Base-by-base conservation (phyloP, 2,329 filamentous ascomycete genomes). In the Stachybotrys elegans region DNA sequence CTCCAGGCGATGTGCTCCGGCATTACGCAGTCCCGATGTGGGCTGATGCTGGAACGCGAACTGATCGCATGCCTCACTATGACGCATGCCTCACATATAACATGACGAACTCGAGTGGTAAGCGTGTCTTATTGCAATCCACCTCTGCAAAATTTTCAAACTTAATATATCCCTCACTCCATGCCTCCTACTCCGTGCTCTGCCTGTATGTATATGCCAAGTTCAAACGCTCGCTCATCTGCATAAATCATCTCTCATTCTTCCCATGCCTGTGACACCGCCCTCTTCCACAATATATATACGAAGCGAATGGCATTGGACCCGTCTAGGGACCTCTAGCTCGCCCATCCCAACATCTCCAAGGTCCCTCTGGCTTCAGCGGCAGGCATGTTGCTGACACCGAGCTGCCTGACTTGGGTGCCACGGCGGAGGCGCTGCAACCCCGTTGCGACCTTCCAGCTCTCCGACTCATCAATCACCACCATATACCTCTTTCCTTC, bases 401-500 rank as follows among this genome's bases (percentile, higher is more conserved):
- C 78, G 37, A 85, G 66, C 45, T 78, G 73, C 43, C 79, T 69
- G 23, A 76, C 77, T 59, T 83, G 79, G 4, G 75, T 76, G 5
- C 82, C 81, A 43, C 73, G 73, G 42, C 80, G 68, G 53, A 86
- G 62, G 36, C 76, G 71, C 59, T 83, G 78, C 52, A 86, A 58
- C 3, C 79, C 81, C 27, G 77, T 67, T 2, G 79, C 72, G 20
- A 86, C 68, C 71, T 86, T 86, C 83, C 83, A 86, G 22, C 74
- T 75, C 59, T 86, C 82, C 48, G 79, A 73, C 57, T 85, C 80
- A 32, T 72, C 69, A 25, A 86, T 65, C 9, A 86, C 72, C 56
- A 86, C 85, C 27, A 86, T 61, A 56, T 79, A 84, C 27, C 80
- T 72, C 64, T 83, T 83, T 35, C 79, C 79, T 48, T 84, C 81